Base-by-base conservation (phyloP, 805 yeast species). In the Myxozyma kluyveri region DNA sequence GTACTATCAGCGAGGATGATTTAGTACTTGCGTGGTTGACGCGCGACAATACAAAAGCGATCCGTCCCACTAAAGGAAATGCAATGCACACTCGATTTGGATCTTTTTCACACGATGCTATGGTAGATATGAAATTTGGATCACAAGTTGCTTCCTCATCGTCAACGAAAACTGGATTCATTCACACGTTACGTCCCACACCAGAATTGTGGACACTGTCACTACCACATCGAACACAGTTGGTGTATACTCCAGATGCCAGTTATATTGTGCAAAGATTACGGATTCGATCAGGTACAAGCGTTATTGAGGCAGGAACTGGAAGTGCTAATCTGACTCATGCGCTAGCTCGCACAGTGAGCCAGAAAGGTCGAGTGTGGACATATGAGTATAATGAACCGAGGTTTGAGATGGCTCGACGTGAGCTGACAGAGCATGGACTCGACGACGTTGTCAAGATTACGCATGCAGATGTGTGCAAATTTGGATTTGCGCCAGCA, bases 201-300 rank as follows among this genome's bases (percentile, higher is more conserved):
- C 90, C 99, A 0, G 99, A 93, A 69, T 72, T 93, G 21, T 93
- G 99, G 99, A 86, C 96, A 0, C 64, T 88, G n/a, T 87, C 97
- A 0, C 73, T 93, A 32, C 98, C 99, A 1, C 99, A 93, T 67
- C 77, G 99, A 69, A 93, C 99, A 0, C 99, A 93, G 72, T 93
- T 93, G 59, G 98, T 93, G 1, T 93, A 93, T 67, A 86, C 97
- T 0, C 96, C 96, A 7, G 99, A 93, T 67, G 86, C 96, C 1
- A 81, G 95, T 26, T 93, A 88, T 63, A 89, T 93, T 49, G 79
- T 87, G 57, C 96, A 91, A 67, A 73, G 96, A 62, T 72, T 93
- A 57, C 77, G 81, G 41, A 82, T 93, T 49, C 74, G 79, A 18
- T 80, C 87, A 12, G 90, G 91, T 1, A 77, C 88, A 0, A 72